These are phyloP conservation scores for Aspergillus spinulosporus DNA, from an alignment of 2,329 filamentous ascomycete species.

Conservation along the genomic window DNA sequence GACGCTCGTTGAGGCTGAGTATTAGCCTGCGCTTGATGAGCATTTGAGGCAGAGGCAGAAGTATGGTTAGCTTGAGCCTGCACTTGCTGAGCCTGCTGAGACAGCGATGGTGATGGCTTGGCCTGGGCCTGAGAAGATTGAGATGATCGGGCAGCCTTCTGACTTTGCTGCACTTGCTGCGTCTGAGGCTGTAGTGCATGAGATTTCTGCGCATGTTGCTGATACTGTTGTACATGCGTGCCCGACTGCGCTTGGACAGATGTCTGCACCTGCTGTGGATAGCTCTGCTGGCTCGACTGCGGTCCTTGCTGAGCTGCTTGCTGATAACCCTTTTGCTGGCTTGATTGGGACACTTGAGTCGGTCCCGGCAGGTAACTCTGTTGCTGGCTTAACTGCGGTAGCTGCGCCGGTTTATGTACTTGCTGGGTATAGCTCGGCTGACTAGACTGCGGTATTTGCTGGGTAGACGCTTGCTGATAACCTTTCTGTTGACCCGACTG, in stretches of 20 bases:
- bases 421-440: conserved; percentile 1
- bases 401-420: conserved; percentile 12
- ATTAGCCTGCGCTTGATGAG: conserved; percentile 1
- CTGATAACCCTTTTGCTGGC: conserved; percentile 13
- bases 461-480: neutral
- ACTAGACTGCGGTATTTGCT: neutral
- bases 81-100: neutral
- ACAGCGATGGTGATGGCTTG: neutral
- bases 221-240: conserved; percentile 7
- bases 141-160: conserved; percentile 1
- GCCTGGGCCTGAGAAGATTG: neutral
- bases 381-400: conserved; percentile 12
- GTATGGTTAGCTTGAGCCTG: neutral
- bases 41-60: neutral
- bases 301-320: conserved; percentile 16
- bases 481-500: neutral
- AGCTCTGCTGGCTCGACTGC: conserved; percentile 13
- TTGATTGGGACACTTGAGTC: neutral
- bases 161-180: conserved; percentile 7
- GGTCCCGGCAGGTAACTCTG: neutral
- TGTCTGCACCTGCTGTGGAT: conserved; percentile 9
- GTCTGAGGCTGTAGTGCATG: neutral
- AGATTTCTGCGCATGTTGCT: conserved; percentile 3
- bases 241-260: neutral
- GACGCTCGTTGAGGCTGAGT: conserved; percentile 9